Conservation (phyloP, 1,284 basidiomycete species). For the Phenoliferia sp. region DNA sequence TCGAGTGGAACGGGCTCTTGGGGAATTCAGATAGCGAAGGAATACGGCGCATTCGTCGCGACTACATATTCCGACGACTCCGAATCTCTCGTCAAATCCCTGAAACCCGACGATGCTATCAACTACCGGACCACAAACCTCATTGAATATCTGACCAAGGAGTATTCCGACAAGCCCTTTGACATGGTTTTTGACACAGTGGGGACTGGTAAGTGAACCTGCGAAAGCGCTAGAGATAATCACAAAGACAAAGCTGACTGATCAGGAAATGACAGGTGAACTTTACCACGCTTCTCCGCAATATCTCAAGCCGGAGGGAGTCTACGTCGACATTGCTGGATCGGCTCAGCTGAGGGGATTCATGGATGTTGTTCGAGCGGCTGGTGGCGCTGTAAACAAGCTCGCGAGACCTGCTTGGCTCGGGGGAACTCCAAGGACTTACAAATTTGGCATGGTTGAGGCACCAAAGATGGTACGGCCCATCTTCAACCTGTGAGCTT, state of each 20-base stretch:
- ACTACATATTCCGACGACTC: constrained; percentile 56
- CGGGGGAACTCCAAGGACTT: constrained; percentile 25
- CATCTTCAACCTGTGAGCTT: not conserved
- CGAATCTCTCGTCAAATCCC: constrained; percentile 44
- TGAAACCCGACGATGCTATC: constrained; percentile 52
- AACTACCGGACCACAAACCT: constrained; percentile 57
- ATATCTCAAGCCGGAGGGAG: constrained; percentile 30
- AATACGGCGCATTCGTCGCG: constrained; percentile 55
- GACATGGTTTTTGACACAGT: constrained; percentile 36
- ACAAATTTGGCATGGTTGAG: constrained; percentile 17
- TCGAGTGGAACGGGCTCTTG: constrained; percentile 59
- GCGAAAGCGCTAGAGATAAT: no score
- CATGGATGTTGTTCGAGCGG: not conserved
- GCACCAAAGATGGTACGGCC: not conserved
- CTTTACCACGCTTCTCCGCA: constrained; percentile 32
- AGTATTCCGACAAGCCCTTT: constrained; percentile 38
- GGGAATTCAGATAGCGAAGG: constrained; percentile 61
- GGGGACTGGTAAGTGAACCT: no score
- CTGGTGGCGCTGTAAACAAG: constrained; percentile 1
- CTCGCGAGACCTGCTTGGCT: constrained; percentile 10
- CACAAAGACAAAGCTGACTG: no score
- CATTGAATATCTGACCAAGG: constrained; percentile 45
- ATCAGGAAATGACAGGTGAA: no score
- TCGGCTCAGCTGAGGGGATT: not conserved
- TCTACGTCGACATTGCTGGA: constrained; percentile 25